Evolutionary conservation across 164 flowering plant genomes (phyloP), one percentile per base, ranked within the genome.

Genomic region (Annona cherimola): DNA sequence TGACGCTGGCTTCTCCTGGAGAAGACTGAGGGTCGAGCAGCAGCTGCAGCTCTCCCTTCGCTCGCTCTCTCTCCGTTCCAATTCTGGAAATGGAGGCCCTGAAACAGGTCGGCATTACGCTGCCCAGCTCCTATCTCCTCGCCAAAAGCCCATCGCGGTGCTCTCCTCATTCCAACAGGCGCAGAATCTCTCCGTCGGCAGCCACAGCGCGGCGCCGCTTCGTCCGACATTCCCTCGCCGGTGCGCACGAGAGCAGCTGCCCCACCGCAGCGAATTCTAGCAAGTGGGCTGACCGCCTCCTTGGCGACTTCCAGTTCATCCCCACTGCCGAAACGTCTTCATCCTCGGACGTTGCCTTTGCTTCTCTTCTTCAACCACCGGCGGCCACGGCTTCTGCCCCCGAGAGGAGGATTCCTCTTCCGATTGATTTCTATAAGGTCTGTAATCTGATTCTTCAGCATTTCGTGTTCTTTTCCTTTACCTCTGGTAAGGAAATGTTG

Each of bases 281-380:
- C 84, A 94, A 84, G 84, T 94, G 97, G 97, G 99, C 99, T 64
- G 93, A 94, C 42, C 95, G 99, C 70, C 98, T 95, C 61, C 85
- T 95, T 78, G 63, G 86, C 75, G 98, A 95, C 81, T 95, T 95
- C 86, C 91, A 92, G 39, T 79, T 73, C 40, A 76, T 61, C 59
- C 83, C 78, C 42, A 71, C 77, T 45, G 71, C 62, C 43, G 63
- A 73, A 8, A 40, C 80, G 4, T 73, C 75, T 9, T 70, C 69
- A 44, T 41, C 79, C 50, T 57, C 81, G 66, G 68, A 79, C 70
- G 42, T 76, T 74, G 57, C 87, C 69, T 77, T 76, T 69, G 20
- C 81, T 61, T 59, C 86, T 14, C 54, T 82, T 35, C 67, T 45
- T 41, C 84, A 63, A 26, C 85, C 80, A 19, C 75, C 81, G 18